Base-by-base conservation (phyloP, 495 filamentous ascomycete species). In the Pyronema omphalodes region DNA sequence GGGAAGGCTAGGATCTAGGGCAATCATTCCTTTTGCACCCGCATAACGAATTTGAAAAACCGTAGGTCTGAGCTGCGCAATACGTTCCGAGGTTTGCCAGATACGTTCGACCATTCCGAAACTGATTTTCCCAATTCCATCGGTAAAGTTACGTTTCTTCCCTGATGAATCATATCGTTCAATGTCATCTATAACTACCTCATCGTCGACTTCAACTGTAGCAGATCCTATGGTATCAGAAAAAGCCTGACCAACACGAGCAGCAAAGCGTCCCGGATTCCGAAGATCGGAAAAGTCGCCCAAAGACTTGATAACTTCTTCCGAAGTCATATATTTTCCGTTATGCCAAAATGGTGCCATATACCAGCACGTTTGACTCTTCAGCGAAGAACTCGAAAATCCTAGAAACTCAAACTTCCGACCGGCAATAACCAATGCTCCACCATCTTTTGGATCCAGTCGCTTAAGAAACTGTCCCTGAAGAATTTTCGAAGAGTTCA, bases 181-280 rank as follows among this genome's bases (percentile, higher is more conserved):
- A 11, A 77, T 63, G 49, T 73, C 80, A 0, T 52, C 56, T 0
- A 79, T 73, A 33, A 71, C 58, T 0, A 52, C 36, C n/a, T 67
- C 43, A 0, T 68, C 65, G 14, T 68, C 37, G 5, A 71, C 55
- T 3, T 68, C 58, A 1, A 84, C 59, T 0, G 72, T 58, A 23
- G 76, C 69, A 0, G 80, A 68, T 35, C 66, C 68, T 0, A 68
- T 72, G 0, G 86, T 91, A 54, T 91, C 82, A 0, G 84, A 83
- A 51, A 91, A 91, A 0, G 83, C 79, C 60, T 91, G 86, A 0
- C 86, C 86, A 37, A 91, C 88, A 34, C 85, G 71, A 0, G 86
- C 86, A 0, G 86, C 86, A 52, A 82, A 86, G 54, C 76, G 79
- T 0, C 86, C 84, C 0, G 84, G 82, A 3, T 71, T 80, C 4